Base-by-base conservation (phyloP, 768 basidiomycete genomes). In the Candolleomyces eurysporus region DNA sequence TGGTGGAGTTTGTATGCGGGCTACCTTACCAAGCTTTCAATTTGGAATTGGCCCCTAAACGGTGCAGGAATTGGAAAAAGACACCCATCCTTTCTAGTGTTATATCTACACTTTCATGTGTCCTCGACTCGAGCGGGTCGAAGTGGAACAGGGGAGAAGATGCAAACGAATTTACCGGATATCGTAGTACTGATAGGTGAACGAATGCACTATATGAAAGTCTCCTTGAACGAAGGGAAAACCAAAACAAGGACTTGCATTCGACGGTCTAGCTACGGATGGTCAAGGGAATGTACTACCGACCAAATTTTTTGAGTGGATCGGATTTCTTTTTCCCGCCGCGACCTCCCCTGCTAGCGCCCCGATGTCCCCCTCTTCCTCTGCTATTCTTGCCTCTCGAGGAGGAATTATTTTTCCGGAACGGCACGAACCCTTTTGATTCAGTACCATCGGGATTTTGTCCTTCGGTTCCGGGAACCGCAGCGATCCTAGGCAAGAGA, bases 401-500 rank as follows among this genome's bases (percentile, higher is more conserved):
- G 81, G 80, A 4, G 79, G 72, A 16, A 67, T 50, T 68, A 32
- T 77, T 77, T 50, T 90, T 92, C 64, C 76, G 88, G 72, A 95
- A 96, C 0, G 91, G 89, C 17, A 90, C 85, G 66, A 92, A 92
- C 11, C 81, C 82, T 42, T 75, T 79, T 30, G 75, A 64, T 43
- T 76, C 45, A 16, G 19, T 76, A 17, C 75, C 72, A 8, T 68
- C 69, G 5, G 70, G 69, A 14, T 61, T 61, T 17, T 63, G 69
- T 22, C 68, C 76, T 13, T 77, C 76, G 0, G 71, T 69, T 9
- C 78, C 81, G 11, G 77, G 53, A 3, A 89, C 85, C 8, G 89
- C 77, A 22, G 88, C 86, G 52, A 92, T 89, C 31, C 85, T 86
- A 2, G 96, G 96, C 63, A 97, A 79, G 30, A 98, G 80, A 71